A percentile compares a stretch with the other conserved stretches of the same genome.
Conservation (phyloP, 2,329 filamentous ascomycete species). For the Phyllosticta citriasiana region DNA sequence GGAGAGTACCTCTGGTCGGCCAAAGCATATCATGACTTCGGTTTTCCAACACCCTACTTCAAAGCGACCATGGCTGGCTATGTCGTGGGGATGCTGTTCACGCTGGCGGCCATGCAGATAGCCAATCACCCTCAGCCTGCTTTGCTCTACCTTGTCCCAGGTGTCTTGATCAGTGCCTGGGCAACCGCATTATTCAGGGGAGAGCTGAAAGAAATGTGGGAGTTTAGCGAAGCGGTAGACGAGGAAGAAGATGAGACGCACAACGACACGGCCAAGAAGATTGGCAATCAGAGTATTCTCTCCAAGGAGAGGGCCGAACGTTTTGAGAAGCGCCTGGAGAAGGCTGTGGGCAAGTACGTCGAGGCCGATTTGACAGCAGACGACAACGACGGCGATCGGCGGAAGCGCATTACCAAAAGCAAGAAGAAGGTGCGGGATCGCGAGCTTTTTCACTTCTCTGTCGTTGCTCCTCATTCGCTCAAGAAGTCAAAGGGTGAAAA, state of each 20-base stretch:
- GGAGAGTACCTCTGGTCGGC: constrained; percentile 69
- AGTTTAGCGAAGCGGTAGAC: constrained; percentile 59
- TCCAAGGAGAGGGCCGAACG: constrained; percentile 4
- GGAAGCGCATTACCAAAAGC: background rate
- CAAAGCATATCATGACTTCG: constrained; percentile 20
- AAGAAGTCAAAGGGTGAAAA: background rate
- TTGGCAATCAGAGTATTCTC: background rate
- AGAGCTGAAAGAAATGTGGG: constrained; percentile 67
- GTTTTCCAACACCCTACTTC: constrained; percentile 81
- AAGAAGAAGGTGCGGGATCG: constrained; percentile 1
- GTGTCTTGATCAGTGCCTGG: constrained; percentile 68
- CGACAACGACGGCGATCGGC: constrained; percentile 1
- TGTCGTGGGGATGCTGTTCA: constrained; percentile 63
- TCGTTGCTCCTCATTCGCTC: constrained; percentile 2
- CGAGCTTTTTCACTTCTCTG: constrained; percentile 8
- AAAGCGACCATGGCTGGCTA: constrained; percentile 68
- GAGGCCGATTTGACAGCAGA: background rate
- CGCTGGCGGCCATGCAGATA: constrained; percentile 65
- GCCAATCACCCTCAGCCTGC: constrained; percentile 81
- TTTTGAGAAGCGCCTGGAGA: constrained; percentile 14
- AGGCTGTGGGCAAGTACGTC: constrained; percentile 8
- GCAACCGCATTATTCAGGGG: constrained; percentile 59
- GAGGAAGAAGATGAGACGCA: constrained; percentile 28
- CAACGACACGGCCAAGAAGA: background rate
- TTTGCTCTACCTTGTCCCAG: constrained; percentile 82